Evolutionary conservation across 2,329 filamentous ascomycete genomes (phyloP).

Genomic region (Neopestalotiopsis sp.): DNA sequence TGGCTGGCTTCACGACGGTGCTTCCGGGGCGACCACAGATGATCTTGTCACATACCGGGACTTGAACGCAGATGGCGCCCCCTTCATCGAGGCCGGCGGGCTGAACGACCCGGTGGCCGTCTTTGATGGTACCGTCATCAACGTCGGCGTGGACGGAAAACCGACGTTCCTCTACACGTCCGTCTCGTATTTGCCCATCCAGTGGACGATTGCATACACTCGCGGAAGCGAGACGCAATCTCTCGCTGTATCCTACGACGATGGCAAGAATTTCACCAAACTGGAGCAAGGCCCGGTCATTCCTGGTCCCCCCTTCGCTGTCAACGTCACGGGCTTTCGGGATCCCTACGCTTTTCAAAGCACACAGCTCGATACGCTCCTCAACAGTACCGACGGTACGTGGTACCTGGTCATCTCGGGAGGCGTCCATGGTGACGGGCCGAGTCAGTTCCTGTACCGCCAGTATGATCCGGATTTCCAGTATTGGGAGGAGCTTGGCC

Average conservation of each 20-base stretch:
- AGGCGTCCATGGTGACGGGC: slow-evolving; percentile 44
- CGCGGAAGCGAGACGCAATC: slow-evolving; percentile 51
- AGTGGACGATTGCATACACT: slow-evolving; percentile 52
- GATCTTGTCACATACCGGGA: slow-evolving; percentile 46
- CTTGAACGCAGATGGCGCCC: slow-evolving; percentile 43
- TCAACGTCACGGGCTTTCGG: slow-evolving; percentile 48
- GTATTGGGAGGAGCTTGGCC: slow-evolving; percentile 37
- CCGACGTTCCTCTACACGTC: slow-evolving; percentile 52
- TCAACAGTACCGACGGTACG: slow-evolving; percentile 39
- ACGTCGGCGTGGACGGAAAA: slow-evolving; percentile 46
- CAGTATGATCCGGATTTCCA: slow-evolving; percentile 43
- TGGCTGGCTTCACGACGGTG: slow-evolving; percentile 45
- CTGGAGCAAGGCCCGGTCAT: slow-evolving; percentile 43
- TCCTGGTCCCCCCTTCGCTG: slow-evolving; percentile 42
- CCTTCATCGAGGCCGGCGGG: slow-evolving; percentile 35
- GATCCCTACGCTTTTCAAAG: slow-evolving; percentile 49
- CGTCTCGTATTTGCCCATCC: slow-evolving; percentile 49
- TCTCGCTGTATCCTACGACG: slow-evolving; percentile 42
- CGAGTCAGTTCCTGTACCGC: slow-evolving; percentile 45
- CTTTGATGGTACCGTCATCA: slow-evolving; percentile 51
- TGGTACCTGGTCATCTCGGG: slow-evolving; percentile 46
- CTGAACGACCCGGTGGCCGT: slow-evolving; percentile 48
- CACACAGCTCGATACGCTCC: slow-evolving; percentile 39
- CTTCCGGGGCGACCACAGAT: slow-evolving; percentile 45
- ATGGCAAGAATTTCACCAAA: slow-evolving; percentile 45